Evolutionary conservation across 768 basidiomycete species (phyloP).

Genomic region (Rhizopogon roseolus): DNA sequence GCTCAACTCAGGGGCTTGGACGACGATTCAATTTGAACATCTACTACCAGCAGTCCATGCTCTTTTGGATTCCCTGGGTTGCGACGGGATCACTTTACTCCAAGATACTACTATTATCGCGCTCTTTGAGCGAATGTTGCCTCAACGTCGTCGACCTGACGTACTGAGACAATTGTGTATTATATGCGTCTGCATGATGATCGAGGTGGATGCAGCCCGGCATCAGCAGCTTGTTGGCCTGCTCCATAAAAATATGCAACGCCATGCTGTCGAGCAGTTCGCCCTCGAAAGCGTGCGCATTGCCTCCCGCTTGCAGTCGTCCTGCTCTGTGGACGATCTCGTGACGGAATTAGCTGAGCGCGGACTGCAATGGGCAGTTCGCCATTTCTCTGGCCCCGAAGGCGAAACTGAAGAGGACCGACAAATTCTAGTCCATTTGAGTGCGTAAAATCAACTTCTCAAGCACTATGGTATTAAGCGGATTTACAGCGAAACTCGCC

Average conservation of each 20-base stretch:
- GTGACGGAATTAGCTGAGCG: constrained; percentile 35
- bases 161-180: not conserved
- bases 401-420: constrained; percentile 14
- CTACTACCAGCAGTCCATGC: constrained; percentile 39
- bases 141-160: not conserved
- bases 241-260: constrained; percentile 24
- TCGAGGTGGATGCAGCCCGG: constrained; percentile 19
- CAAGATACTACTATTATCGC: constrained; percentile 9
- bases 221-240: constrained; percentile 11
- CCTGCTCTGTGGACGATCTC: constrained; percentile 17
- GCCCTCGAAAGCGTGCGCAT: constrained; percentile 27
- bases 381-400: constrained; percentile 34
- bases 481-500: constrained; percentile 10
- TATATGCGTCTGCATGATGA: constrained; percentile 26
- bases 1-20: constrained; percentile 29
- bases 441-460: constrained; percentile 23
- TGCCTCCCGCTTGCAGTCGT: constrained; percentile 22
- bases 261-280: constrained; percentile 19
- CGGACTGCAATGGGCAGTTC: constrained; percentile 50
- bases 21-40: constrained; percentile 15
- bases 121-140: constrained; percentile 23
- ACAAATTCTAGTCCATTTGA: constrained; percentile 28
- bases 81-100: constrained; percentile 14
- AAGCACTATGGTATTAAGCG: not conserved
- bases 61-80: constrained; percentile 38